Conservation (phyloP, 202 grass and related monocot species). For the Panicum hallii region DNA sequence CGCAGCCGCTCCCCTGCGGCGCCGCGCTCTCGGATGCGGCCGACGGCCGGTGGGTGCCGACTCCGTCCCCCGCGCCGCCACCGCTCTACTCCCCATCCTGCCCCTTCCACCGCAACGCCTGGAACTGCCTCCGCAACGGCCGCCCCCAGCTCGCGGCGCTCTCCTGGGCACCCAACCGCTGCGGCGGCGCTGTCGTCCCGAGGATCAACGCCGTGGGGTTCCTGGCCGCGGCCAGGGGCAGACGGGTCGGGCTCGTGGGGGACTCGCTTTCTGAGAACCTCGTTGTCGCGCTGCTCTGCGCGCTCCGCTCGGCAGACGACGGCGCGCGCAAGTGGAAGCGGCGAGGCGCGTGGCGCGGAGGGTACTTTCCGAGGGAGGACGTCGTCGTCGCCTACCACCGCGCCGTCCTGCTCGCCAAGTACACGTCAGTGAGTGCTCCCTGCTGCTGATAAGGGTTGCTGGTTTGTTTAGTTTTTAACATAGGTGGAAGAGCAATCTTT, state of each 20-base stretch:
- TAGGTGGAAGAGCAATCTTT: background rate
- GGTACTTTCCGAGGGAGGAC: constrained; percentile 76
- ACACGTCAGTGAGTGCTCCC: constrained; percentile 74
- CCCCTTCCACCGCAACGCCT: constrained; percentile 91
- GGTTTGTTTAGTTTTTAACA: constrained; percentile 1
- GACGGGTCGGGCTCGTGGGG: constrained; percentile 79
- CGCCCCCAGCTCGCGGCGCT: constrained; percentile 53
- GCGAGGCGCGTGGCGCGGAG: constrained; percentile 87
- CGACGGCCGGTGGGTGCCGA: constrained; percentile 63
- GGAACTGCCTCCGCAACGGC: constrained; percentile 91
- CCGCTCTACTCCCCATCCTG: constrained; percentile 66
- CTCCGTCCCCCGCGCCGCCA: background rate
- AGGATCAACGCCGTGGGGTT: constrained; percentile 71
- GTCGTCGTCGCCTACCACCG: constrained; percentile 87
- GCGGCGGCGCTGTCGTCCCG: constrained; percentile 60
- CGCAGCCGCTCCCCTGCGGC: constrained; percentile 57
- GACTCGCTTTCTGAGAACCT: constrained; percentile 93
- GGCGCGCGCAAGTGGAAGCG: constrained; percentile 88
- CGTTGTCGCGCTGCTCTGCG: constrained; percentile 73
- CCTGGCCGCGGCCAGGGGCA: constrained; percentile 54
- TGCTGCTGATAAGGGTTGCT: background rate
- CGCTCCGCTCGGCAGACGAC: constrained; percentile 63
- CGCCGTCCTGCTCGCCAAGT: constrained; percentile 85
- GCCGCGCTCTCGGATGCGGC: constrained; percentile 58
- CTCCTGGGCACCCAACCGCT: constrained; percentile 84